These are phyloP conservation scores for Cafeteria roenbergensis DNA, from an alignment of 108 stramenopile genomes.

Conservation along the genomic window DNA sequence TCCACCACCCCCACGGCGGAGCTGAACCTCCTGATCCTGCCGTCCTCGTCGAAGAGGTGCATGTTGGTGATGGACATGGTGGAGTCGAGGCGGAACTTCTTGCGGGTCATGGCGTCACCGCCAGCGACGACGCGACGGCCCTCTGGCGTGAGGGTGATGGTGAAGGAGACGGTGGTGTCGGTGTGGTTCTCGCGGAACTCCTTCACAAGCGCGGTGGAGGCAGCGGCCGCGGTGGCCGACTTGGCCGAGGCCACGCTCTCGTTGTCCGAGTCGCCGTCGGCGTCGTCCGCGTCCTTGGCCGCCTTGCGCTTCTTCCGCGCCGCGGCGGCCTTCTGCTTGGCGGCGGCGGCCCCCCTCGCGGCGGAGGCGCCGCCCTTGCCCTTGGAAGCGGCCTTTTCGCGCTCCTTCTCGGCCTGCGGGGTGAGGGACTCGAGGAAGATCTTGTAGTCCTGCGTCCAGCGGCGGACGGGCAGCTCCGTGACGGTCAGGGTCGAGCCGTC, in stretches of 20 bases:
- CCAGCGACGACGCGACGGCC: constrained; percentile 50
- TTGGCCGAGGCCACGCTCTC: neutral
- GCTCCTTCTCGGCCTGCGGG: constrained; percentile 4
- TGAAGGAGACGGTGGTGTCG: constrained; percentile 84
- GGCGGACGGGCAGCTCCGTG: constrained; percentile 82
- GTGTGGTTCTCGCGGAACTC: constrained; percentile 96
- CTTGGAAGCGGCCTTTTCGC: constrained; percentile 34
- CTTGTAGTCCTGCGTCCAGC: constrained; percentile 96
- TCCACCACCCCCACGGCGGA: constrained; percentile 60
- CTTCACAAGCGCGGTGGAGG: constrained; percentile 39
- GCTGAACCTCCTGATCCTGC: constrained; percentile 66
- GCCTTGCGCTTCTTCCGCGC: constrained; percentile 27
- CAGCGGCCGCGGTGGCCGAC: neutral
- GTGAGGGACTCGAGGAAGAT: constrained; percentile 31
- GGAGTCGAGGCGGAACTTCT: constrained; percentile 79
- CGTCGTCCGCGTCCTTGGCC: neutral
- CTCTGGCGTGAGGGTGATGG: constrained; percentile 56
- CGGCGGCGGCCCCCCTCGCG: constrained; percentile 9
- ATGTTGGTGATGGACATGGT: constrained; percentile 80
- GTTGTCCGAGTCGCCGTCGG: neutral
- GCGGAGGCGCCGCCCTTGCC: constrained; percentile 40
- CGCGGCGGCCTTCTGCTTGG: constrained; percentile 33
- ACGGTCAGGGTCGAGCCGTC: constrained; percentile 68
- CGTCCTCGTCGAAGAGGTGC: constrained; percentile 69
- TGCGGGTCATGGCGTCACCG: constrained; percentile 60